A percentile compares a stretch with the other conserved stretches of the same genome.
Conservation (phyloP, 2,329 filamentous ascomycete species). For the Fusarium sarcochroum region DNA sequence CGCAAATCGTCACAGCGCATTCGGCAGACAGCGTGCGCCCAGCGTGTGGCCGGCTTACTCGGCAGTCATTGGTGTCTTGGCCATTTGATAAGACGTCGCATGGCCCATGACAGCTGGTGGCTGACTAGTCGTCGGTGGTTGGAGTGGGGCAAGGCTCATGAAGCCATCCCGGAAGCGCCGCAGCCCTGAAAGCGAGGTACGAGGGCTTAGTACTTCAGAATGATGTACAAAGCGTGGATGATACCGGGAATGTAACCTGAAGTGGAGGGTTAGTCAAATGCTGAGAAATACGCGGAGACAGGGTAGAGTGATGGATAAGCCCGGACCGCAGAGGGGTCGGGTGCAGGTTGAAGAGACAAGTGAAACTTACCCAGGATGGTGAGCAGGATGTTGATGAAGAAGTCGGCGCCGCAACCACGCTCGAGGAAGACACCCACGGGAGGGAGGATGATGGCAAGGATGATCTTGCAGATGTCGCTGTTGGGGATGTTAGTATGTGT, state of each 20-base stretch:
- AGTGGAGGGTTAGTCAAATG: conserved; percentile 31
- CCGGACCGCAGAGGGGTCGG: conserved; percentile 56
- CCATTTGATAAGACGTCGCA: conserved; percentile 26
- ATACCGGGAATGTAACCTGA: conserved; percentile 80
- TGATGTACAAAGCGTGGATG: conserved; percentile 95
- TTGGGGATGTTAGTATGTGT: conserved; percentile 23
- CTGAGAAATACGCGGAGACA: conserved; percentile 3
- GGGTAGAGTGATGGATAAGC: conserved; percentile 1
- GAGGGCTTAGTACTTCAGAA: conserved; percentile 81
- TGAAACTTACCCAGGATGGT: conserved; percentile 74
- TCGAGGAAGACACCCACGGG: conserved; percentile 95
- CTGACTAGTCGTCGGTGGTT: conserved; percentile 25
- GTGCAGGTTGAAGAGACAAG: conserved; percentile 44
- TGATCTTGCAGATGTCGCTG: conserved; percentile 75
- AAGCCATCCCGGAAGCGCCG: conserved; percentile 26
- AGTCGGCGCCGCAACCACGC: conserved; percentile 87
- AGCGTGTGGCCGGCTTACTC: conserved; percentile 22
- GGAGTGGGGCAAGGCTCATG: conserved; percentile 34
- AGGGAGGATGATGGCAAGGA: conserved; percentile 90
- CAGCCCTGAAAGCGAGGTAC: conserved; percentile 27
- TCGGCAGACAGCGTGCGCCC: conserved; percentile 23
- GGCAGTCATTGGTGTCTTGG: conserved; percentile 42
- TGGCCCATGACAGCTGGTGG: conserved; percentile 27
- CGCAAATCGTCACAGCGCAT: conserved; percentile 28
- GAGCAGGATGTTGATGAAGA: conserved; percentile 93